These are phyloP conservation scores for Lyophyllum decastes DNA, from an alignment of 768 basidiomycete species.

Conservation along the genomic window DNA sequence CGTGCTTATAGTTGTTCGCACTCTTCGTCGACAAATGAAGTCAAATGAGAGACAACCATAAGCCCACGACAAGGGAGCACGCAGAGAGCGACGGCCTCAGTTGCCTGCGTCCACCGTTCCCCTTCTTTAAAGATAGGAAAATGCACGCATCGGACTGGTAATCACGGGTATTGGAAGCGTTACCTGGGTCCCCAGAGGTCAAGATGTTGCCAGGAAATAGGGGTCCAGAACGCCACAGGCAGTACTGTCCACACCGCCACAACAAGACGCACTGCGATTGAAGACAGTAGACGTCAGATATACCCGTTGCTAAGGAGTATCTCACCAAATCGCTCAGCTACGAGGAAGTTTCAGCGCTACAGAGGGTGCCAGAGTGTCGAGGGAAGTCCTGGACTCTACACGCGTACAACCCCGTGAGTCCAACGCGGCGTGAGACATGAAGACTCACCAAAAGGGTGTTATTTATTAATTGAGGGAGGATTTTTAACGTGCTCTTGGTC, in stretches of 20 bases:
- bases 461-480: not conserved
- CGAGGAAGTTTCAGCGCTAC: too few species aligned
- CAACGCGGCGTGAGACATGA: too few species aligned
- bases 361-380: too few species aligned
- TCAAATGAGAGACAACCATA: constrained; percentile 12
- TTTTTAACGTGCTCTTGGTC: constrained; percentile 21
- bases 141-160: too few species aligned
- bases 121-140: not conserved
- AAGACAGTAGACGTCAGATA: not conserved
- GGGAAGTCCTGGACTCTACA: too few species aligned
- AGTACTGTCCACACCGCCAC: not conserved
- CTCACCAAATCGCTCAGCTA: too few species aligned
- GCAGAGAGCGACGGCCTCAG: not conserved
- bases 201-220: too few species aligned
- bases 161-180: too few species aligned
- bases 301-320: too few species aligned
- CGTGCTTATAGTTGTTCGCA: too few species aligned
- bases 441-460: not conserved
- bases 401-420: too few species aligned
- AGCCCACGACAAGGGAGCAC: constrained; percentile 21
- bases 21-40: not conserved
- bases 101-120: not conserved
- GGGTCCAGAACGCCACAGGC: too few species aligned
- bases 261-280: not conserved
- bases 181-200: not conserved